A percentile compares a stretch with the other conserved stretches of the same genome.
phyloP scores from a whole-genome alignment of 2,329 filamentous ascomycete genomes.

The Neopestalotiopsis clavispora region DNA sequence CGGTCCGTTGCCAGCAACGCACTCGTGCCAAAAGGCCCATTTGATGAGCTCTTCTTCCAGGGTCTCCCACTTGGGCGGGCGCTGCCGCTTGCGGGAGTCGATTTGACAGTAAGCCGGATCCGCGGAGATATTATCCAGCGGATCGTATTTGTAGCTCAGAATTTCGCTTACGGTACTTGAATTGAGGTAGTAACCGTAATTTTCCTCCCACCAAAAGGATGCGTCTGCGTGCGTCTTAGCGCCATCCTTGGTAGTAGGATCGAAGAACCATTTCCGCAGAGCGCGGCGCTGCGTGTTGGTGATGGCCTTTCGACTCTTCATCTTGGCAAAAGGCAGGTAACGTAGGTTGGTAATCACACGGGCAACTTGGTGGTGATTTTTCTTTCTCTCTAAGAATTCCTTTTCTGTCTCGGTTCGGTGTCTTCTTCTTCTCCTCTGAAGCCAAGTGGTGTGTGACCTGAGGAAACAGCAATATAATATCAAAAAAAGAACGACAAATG shows the following conservation, averaged over 20 bases:
- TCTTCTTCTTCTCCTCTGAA: background rate
- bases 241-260: slow-evolving; percentile 18
- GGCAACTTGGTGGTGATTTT: background rate
- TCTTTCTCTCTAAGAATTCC: background rate
- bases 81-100: slow-evolving; percentile 20
- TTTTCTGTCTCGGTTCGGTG: background rate
- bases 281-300: slow-evolving; percentile 20
- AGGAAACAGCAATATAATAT: background rate
- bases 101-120: slow-evolving; percentile 20
- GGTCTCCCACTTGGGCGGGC: slow-evolving; percentile 20
- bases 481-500: background rate
- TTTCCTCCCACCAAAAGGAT: slow-evolving; percentile 20
- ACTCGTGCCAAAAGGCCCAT: slow-evolving; percentile 21
- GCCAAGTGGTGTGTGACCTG: background rate
- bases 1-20: slow-evolving; percentile 17
- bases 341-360: background rate
- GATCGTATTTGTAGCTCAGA: slow-evolving; percentile 20
- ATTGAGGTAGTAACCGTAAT: slow-evolving; percentile 21
- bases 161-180: slow-evolving; percentile 20
- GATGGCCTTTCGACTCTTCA: slow-evolving; percentile 21
- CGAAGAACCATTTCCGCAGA: slow-evolving; percentile 20
- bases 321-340: background rate
- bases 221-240: slow-evolving; percentile 20
- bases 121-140: slow-evolving; percentile 11
- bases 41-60: slow-evolving; percentile 21